These are phyloP conservation scores for Rhynchosporium agropyri DNA, from an alignment of 2,329 filamentous ascomycete genomes.

Conservation along the genomic window DNA sequence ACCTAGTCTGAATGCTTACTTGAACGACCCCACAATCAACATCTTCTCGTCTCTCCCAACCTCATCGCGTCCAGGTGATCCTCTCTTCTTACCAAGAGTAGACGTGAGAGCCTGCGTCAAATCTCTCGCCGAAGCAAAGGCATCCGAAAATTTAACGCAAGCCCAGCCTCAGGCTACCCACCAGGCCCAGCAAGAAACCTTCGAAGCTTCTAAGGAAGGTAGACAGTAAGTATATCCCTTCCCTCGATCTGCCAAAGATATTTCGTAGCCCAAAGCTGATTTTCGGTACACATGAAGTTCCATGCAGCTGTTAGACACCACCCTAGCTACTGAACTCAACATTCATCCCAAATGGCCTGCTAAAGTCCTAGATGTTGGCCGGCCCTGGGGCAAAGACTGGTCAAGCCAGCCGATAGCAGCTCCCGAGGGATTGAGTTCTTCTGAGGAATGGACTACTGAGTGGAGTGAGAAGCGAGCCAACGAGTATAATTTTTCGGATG, in stretches of 20 bases:
- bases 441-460: background rate
- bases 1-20: background rate
- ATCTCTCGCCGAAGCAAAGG: background rate
- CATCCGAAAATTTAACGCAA: background rate
- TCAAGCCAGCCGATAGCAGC: background rate
- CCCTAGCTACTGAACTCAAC: background rate
- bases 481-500: background rate
- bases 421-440: background rate
- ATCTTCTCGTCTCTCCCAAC: background rate
- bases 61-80: background rate
- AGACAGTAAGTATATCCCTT: background rate
- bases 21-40: slow-evolving; percentile 1
- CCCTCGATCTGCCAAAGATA: background rate
- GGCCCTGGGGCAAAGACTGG: background rate
- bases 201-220: background rate
- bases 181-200: background rate
- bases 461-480: background rate
- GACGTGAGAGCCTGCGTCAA: background rate
- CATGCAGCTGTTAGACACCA: background rate
- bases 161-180: background rate
- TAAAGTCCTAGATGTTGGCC: background rate
- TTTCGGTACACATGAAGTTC: background rate
- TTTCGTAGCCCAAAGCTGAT: background rate
- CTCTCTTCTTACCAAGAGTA: background rate
- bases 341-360: background rate